Percentiles rank a stretch among this genome's conserved stretches.
Conservation (phyloP, 176 grass and related monocot genomes). For the Neostapfia colusana region DNA sequence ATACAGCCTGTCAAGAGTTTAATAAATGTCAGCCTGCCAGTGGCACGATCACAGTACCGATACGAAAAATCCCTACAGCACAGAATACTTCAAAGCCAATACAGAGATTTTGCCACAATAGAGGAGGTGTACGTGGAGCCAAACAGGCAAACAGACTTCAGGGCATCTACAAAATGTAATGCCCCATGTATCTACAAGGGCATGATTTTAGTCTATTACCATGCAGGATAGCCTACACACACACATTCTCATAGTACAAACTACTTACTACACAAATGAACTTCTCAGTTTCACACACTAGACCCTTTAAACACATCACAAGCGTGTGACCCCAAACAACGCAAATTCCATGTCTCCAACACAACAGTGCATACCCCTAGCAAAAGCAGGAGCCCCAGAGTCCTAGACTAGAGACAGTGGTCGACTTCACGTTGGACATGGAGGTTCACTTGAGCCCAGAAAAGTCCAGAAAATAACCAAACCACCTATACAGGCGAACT, state of each 20-base stretch:
- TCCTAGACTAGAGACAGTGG: neutral
- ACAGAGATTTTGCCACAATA: neutral
- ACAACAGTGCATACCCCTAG: neutral
- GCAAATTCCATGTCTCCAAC: neutral
- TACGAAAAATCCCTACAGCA: neutral
- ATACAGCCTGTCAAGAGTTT: neutral
- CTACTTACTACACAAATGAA: constrained; percentile 6
- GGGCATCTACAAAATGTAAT: neutral
- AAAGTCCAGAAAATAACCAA: neutral
- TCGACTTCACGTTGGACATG: neutral
- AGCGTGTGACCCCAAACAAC: neutral
- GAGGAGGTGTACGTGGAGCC: neutral
- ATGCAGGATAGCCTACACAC: neutral
- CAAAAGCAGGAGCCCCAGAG: neutral
- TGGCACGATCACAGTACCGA: neutral
- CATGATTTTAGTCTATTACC: neutral
- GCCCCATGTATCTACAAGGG: neutral
- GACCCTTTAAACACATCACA: constrained; percentile 11
- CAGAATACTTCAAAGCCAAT: neutral
- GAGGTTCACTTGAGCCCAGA: neutral
- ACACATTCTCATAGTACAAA: constrained; percentile 23
- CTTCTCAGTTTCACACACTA: neutral
- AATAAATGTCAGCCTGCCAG: neutral
- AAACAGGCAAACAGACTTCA: neutral
- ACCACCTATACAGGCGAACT: neutral